Conservation (phyloP, 371 early-diverging fungal genomes). For the Mucor velutinosus region DNA sequence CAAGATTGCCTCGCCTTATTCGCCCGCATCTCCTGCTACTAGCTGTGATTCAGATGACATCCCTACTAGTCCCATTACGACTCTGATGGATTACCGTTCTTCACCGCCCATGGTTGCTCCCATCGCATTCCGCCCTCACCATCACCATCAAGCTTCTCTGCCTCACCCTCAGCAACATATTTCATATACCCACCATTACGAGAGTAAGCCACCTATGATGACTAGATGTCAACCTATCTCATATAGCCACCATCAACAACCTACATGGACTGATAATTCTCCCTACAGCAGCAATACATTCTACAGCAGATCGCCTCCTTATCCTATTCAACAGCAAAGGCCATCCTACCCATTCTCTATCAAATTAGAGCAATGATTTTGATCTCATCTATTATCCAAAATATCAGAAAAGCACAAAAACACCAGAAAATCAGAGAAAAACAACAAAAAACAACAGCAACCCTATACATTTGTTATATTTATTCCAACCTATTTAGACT, state of each 20-base stretch:
- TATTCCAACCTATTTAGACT: background rate
- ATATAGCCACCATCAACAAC: constrained; percentile 6
- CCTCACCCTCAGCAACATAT: background rate
- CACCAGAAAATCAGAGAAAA: constrained; percentile 1
- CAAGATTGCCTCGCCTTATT: constrained; percentile 19
- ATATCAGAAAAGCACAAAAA: background rate
- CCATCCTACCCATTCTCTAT: constrained; percentile 11
- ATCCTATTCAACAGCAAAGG: constrained; percentile 8
- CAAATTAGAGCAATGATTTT: background rate
- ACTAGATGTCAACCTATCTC: constrained; percentile 1
- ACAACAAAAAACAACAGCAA: background rate
- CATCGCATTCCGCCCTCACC: constrained; percentile 20
- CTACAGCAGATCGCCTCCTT: constrained; percentile 9
- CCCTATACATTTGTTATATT: constrained; percentile 7
- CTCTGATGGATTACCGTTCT: constrained; percentile 19
- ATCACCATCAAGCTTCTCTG: constrained; percentile 2
- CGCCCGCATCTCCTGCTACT: constrained; percentile 26
- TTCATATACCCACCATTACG: constrained; percentile 19
- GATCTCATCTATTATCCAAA: background rate
- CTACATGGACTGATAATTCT: constrained; percentile 1
- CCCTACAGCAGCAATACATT: background rate
- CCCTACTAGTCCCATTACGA: constrained; percentile 17
- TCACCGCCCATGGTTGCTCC: constrained; percentile 24
- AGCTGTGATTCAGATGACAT: constrained; percentile 25
- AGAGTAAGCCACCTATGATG: constrained; percentile 2